These are phyloP conservation scores for Penicillium ucsense DNA, from an alignment of 495 filamentous ascomycete species.

Conservation along the genomic window DNA sequence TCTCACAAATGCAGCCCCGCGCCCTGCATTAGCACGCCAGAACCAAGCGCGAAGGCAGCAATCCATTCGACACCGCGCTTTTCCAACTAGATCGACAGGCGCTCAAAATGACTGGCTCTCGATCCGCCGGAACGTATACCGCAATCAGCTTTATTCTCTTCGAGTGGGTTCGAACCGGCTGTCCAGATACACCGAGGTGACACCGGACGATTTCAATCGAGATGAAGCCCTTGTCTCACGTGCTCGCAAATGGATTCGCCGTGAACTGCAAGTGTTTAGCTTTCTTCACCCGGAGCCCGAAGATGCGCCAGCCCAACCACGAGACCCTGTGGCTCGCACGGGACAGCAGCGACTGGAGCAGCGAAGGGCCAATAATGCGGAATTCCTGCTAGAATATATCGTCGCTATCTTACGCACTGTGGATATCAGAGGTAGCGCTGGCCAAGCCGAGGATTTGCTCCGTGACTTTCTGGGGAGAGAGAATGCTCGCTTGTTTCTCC, in stretches of 20 bases:
- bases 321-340: constrained; percentile 17
- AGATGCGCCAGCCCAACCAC: constrained; percentile 8
- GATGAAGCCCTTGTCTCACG: constrained; percentile 64
- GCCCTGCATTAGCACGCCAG: background rate
- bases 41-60: constrained; percentile 1
- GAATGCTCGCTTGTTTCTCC: constrained; percentile 70
- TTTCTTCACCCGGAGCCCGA: constrained; percentile 48
- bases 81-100: constrained; percentile 17
- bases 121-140: constrained; percentile 66
- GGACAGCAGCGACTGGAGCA: constrained; percentile 28
- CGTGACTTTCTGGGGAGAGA: constrained; percentile 73
- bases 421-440: constrained; percentile 76
- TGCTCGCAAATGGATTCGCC: constrained; percentile 78
- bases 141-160: constrained; percentile 64
- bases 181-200: constrained; percentile 69
- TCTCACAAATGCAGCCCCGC: background rate
- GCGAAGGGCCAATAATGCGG: constrained; percentile 63
- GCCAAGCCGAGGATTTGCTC: constrained; percentile 83
- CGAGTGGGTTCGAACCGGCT: constrained; percentile 78
- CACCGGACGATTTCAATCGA: constrained; percentile 52
- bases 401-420: constrained; percentile 82
- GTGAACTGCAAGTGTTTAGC: constrained; percentile 80
- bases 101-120: constrained; percentile 49
- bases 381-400: constrained; percentile 85
- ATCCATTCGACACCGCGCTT: constrained; percentile 16